Evolutionary conservation across 2,329 filamentous ascomycete species (phyloP).

Genomic region (Rhinocladiella mackenziei): DNA sequence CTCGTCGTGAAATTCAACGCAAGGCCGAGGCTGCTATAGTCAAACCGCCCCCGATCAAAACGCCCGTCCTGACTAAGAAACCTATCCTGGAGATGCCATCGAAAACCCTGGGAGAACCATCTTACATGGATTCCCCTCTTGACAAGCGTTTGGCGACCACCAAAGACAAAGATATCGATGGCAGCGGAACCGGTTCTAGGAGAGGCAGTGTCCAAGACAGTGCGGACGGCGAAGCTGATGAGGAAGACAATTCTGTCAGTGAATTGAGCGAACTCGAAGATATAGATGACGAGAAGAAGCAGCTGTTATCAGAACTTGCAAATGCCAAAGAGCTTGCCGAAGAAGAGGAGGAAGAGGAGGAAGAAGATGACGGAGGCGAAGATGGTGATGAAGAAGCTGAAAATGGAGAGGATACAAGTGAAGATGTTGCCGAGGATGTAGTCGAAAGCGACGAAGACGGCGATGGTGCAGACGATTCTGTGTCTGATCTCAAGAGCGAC

Average conservation of each 20-base stretch:
- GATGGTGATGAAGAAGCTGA: slow-evolving; percentile 29
- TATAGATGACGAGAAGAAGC: slow-evolving; percentile 50
- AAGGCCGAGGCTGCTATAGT: slow-evolving; percentile 55
- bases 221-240: slow-evolving; percentile 61
- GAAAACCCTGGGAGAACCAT: too few species aligned
- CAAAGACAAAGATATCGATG: slow-evolving; percentile 44
- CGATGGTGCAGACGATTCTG: neutral
- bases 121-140: slow-evolving; percentile 41
- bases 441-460: slow-evolving; percentile 4
- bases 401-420: slow-evolving; percentile 22
- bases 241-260: slow-evolving; percentile 36
- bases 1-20: slow-evolving; percentile 56
- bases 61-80: slow-evolving; percentile 29
- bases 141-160: slow-evolving; percentile 46
- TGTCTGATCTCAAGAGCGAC: slow-evolving; percentile 4
- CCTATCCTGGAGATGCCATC: slow-evolving; percentile 24
- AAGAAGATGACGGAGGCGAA: slow-evolving; percentile 37
- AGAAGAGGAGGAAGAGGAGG: slow-evolving; percentile 12
- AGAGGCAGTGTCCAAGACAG: slow-evolving; percentile 61
- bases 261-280: slow-evolving; percentile 36
- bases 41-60: slow-evolving; percentile 37
- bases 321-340: slow-evolving; percentile 53
- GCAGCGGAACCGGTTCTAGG: slow-evolving; percentile 48
- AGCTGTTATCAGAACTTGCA: slow-evolving; percentile 18
- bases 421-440: slow-evolving; percentile 11